Conservation (phyloP, 2,329 filamentous ascomycete genomes). For the Aspergillus carbonarius region DNA sequence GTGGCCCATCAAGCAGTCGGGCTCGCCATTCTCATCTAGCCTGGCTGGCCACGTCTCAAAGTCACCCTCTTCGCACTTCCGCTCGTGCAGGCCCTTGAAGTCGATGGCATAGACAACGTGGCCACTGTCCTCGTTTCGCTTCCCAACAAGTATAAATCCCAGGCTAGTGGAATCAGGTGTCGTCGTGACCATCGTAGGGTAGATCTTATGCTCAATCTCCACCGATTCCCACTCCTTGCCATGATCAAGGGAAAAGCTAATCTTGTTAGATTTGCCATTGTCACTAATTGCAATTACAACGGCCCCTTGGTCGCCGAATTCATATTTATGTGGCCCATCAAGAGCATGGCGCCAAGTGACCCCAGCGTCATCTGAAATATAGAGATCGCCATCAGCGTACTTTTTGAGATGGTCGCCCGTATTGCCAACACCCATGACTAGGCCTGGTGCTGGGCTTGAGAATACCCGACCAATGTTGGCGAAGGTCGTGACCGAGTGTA, state of each 20-base stretch:
- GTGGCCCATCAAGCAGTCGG: conserved; percentile 93
- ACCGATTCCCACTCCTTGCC: conserved; percentile 77
- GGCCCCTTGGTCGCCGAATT: conserved; percentile 91
- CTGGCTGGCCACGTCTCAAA: conserved; percentile 89
- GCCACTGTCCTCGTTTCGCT: conserved; percentile 50
- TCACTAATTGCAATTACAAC: conserved; percentile 81
- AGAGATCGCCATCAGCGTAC: conserved; percentile 75
- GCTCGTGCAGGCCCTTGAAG: conserved; percentile 77
- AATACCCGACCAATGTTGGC: conserved; percentile 83
- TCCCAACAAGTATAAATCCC: conserved; percentile 79
- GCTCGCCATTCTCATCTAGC: conserved; percentile 72
- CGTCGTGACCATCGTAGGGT: conserved; percentile 75
- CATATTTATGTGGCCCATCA: conserved; percentile 86
- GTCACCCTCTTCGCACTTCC: conserved; percentile 68
- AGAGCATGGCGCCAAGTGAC: conserved; percentile 73
- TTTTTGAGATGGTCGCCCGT: conserved; percentile 70
- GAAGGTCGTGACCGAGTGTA: conserved; percentile 88
- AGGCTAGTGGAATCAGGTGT: conserved; percentile 89
- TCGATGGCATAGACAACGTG: conserved; percentile 74
- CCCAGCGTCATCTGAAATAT: conserved; percentile 87
- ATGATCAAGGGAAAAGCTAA: conserved; percentile 83
- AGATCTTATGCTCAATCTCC: conserved; percentile 69
- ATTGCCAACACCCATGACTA: conserved; percentile 94
- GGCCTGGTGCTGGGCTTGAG: conserved; percentile 87
- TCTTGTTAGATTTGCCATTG: conserved; percentile 56